These are phyloP conservation scores for Xylaria longipes DNA, from an alignment of 495 filamentous ascomycete genomes.

Conservation along the genomic window DNA sequence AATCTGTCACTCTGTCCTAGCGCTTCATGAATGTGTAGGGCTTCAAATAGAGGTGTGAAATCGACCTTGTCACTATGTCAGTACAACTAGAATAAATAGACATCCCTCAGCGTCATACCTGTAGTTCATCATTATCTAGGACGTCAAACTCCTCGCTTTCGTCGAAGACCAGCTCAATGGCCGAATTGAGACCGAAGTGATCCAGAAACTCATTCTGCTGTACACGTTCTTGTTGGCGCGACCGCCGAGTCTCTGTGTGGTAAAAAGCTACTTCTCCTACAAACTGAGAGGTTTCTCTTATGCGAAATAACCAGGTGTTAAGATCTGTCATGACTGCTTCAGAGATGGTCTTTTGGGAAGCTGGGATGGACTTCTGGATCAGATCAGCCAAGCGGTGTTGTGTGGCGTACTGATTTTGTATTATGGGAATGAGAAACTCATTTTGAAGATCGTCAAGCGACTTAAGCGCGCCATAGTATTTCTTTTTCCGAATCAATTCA, in stretches of 20 bases:
- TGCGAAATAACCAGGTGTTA: conserved; percentile 96
- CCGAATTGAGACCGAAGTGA: conserved; percentile 91
- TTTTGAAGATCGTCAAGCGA: conserved; percentile 95
- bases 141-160: conserved; percentile 95
- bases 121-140: conserved; percentile 89
- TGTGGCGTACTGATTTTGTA: conserved; percentile 77
- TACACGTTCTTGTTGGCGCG: conserved; percentile 79
- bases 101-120: conserved; percentile 54
- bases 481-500: conserved; percentile 87
- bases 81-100: not conserved
- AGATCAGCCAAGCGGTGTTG: conserved; percentile 95
- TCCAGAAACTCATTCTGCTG: conserved; percentile 72
- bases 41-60: conserved; percentile 94
- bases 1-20: conserved; percentile 92
- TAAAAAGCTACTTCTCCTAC: conserved; percentile 97
- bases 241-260: conserved; percentile 86
- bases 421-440: conserved; percentile 75
- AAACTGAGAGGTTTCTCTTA: conserved; percentile 93
- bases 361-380: conserved; percentile 93
- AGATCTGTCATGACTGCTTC: conserved; percentile 97
- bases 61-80: conserved; percentile 50
- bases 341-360: conserved; percentile 89
- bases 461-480: conserved; percentile 92
- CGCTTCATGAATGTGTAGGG: conserved; percentile 94
- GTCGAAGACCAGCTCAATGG: conserved; percentile 93